Conservation (phyloP, 345 rosid genomes). For the Eucalyptus polyanthemos region DNA sequence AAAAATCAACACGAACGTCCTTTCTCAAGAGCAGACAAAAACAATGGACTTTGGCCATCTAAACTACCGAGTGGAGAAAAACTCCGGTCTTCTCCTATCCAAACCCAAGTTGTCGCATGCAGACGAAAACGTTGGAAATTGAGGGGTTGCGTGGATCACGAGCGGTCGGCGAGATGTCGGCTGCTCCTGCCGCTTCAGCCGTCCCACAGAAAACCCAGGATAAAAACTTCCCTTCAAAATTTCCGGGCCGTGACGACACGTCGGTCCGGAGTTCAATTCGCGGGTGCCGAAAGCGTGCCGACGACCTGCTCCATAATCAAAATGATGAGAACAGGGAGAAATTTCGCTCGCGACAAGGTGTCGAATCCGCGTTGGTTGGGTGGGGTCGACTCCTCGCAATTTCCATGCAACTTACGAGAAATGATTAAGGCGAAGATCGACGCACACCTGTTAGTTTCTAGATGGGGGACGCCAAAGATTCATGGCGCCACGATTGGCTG, state of each 20-base stretch:
- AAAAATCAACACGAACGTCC: neutral
- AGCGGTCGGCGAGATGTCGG: neutral
- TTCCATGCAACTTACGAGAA: neutral
- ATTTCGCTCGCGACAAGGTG: neutral
- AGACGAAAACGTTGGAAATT: neutral
- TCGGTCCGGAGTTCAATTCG: neutral
- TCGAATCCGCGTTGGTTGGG: neutral
- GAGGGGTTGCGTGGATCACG: neutral
- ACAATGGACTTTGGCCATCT: neutral
- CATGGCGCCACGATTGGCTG: neutral
- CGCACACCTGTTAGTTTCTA: neutral
- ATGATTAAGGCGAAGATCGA: neutral
- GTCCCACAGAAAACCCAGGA: neutral
- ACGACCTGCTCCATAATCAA: neutral
- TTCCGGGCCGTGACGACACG: neutral
- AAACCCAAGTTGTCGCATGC: neutral
- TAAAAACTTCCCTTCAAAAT: neutral
- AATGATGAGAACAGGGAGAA: neutral
- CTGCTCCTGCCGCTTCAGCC: neutral
- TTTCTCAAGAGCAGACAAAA: neutral
- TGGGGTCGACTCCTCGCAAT: neutral
- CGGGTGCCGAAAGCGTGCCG: neutral
- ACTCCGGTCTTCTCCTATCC: neutral
- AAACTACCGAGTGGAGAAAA: neutral
- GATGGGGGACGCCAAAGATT: neutral